Percentiles rank a stretch among this genome's conserved stretches.
phyloP scores from a whole-genome alignment of 1,139 yeast genomes.

The Lizanozyma gosingica region DNA sequence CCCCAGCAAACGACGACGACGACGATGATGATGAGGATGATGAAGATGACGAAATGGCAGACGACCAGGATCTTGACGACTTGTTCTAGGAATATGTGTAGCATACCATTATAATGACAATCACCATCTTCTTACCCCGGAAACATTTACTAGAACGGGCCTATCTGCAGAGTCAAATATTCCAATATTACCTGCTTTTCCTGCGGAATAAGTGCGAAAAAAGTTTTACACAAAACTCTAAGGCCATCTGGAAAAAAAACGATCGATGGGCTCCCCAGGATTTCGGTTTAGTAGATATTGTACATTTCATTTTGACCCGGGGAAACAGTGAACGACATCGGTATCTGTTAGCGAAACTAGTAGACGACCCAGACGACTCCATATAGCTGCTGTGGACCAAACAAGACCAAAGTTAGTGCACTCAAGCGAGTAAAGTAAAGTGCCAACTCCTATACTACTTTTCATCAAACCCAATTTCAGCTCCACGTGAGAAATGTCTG shows the following conservation, averaged over 20 bases:
- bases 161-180: not conserved
- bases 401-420: too few relatives aligned
- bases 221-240: not conserved
- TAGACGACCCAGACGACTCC: too few relatives aligned
- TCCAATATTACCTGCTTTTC: not conserved
- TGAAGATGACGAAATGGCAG: slow-evolving; percentile 16
- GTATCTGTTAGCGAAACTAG: too few relatives aligned
- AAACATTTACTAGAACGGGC: not conserved
- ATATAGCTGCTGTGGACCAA: too few relatives aligned
- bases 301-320: too few relatives aligned
- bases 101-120: not conserved
- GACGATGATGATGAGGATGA: slow-evolving; percentile 20
- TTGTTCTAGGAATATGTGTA: slow-evolving; percentile 14
- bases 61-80: slow-evolving; percentile 35
- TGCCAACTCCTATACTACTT: too few relatives aligned
- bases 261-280: not conserved
- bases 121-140: not conserved
- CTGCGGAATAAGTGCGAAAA: not conserved
- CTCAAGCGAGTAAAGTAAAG: too few relatives aligned
- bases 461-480: too few relatives aligned
- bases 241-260: not conserved
- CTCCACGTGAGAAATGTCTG: slow-evolving; percentile 37
- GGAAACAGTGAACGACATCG: too few relatives aligned
- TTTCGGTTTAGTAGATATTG: not conserved
- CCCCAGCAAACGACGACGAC: slow-evolving; percentile 13